Conservation (phyloP, 2,329 filamentous ascomycete species). For the Pyrenophora graminea region DNA sequence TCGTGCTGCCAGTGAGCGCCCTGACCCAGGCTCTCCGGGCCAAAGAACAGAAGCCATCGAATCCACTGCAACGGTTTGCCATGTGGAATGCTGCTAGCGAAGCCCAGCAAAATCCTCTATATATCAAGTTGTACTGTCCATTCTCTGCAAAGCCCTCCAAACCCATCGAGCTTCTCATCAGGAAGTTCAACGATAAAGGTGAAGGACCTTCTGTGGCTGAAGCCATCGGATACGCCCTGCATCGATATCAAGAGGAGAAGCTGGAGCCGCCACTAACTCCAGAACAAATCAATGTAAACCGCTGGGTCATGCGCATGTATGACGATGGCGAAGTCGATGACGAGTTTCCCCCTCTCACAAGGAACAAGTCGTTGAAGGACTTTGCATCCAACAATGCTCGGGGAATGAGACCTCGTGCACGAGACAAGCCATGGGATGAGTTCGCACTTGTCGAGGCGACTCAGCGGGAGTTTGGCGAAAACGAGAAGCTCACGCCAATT, state of each 20-base stretch:
- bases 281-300: slow-evolving; percentile 75
- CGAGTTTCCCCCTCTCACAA: slow-evolving; percentile 78
- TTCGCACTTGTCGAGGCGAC: slow-evolving; percentile 78
- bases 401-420: slow-evolving; percentile 65
- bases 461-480: slow-evolving; percentile 68
- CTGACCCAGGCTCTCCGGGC: slow-evolving; percentile 74
- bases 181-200: slow-evolving; percentile 70
- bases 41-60: slow-evolving; percentile 69
- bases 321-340: slow-evolving; percentile 84
- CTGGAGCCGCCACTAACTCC: slow-evolving; percentile 67
- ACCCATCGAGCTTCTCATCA: slow-evolving; percentile 72
- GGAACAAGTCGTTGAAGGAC: slow-evolving; percentile 73
- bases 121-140: slow-evolving; percentile 76
- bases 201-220: slow-evolving; percentile 75
- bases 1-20: slow-evolving; percentile 70
- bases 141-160: slow-evolving; percentile 68
- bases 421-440: slow-evolving; percentile 79
- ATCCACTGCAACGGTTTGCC: slow-evolving; percentile 77
- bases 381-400: slow-evolving; percentile 80
- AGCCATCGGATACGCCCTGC: slow-evolving; percentile 78
- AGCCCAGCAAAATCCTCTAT: slow-evolving; percentile 66
- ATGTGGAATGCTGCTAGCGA: slow-evolving; percentile 78
- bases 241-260: slow-evolving; percentile 77
- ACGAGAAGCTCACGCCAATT: slow-evolving; percentile 69
- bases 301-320: slow-evolving; percentile 82